phyloP scores from a whole-genome alignment of 2,329 filamentous ascomycete genomes.

The Hypoxylon sp. region DNA sequence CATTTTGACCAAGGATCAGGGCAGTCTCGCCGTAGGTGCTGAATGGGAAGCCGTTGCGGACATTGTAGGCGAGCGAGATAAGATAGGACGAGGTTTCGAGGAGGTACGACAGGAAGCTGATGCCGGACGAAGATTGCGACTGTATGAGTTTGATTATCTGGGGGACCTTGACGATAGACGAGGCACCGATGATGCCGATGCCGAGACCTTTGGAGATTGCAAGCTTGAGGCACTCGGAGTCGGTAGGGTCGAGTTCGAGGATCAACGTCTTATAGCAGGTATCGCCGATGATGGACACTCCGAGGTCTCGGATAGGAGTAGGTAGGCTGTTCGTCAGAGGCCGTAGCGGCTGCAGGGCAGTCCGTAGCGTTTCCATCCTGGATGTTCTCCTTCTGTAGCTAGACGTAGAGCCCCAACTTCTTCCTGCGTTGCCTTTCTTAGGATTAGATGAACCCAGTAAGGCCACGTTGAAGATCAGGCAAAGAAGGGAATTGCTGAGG shows the following conservation, averaged over 20 bases:
- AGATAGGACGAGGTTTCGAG: slow-evolving; percentile 92
- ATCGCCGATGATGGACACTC: slow-evolving; percentile 83
- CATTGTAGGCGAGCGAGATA: slow-evolving; percentile 92
- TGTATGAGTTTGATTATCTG: slow-evolving; percentile 93
- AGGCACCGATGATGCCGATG: slow-evolving; percentile 92
- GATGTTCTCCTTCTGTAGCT: slow-evolving; percentile 10
- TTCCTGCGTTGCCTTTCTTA: slow-evolving; percentile 1
- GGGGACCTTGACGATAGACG: slow-evolving; percentile 93
- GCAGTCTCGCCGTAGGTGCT: slow-evolving; percentile 97
- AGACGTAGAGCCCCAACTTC: neutral
- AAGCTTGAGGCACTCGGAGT: slow-evolving; percentile 86
- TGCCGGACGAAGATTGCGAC: slow-evolving; percentile 84
- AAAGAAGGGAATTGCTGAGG: slow-evolving; percentile 19
- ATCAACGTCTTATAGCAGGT: slow-evolving; percentile 89
- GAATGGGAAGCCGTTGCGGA: slow-evolving; percentile 92
- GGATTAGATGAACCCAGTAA: slow-evolving; percentile 9
- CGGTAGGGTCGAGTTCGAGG: slow-evolving; percentile 84
- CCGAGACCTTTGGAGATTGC: slow-evolving; percentile 93
- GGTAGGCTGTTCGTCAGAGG: slow-evolving; percentile 83
- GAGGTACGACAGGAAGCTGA: slow-evolving; percentile 91
- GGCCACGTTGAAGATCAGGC: slow-evolving; percentile 16
- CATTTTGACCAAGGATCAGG: slow-evolving; percentile 91
- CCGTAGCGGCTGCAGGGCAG: slow-evolving; percentile 72
- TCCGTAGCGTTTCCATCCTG: slow-evolving; percentile 73
- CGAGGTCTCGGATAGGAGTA: slow-evolving; percentile 79